phyloP scores from a whole-genome alignment of 768 basidiomycete genomes.

The Calocera viscosa region DNA sequence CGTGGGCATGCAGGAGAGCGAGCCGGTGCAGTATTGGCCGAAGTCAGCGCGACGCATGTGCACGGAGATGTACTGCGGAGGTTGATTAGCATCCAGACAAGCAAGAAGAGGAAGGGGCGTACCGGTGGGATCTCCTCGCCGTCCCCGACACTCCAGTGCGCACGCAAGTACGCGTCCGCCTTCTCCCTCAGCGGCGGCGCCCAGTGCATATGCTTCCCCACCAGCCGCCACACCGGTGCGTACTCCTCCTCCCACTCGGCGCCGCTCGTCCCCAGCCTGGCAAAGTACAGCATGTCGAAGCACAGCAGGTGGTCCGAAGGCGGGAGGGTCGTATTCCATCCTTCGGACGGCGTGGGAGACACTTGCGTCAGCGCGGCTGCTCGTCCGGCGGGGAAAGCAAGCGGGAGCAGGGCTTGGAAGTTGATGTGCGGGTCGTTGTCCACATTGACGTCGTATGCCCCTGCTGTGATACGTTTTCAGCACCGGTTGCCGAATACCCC shows the following conservation, averaged over 20 bases:
- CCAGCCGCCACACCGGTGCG: constrained; percentile 17
- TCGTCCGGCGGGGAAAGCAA: constrained; percentile 13
- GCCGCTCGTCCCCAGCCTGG: not conserved
- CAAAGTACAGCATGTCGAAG: constrained; percentile 18
- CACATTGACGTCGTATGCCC: not conserved
- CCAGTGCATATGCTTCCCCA: constrained; percentile 18
- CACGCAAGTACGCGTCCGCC: not conserved
- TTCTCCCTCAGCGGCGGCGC: not conserved
- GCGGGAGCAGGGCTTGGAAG: constrained; percentile 16
- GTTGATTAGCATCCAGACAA: not conserved
- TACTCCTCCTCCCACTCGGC: constrained; percentile 19
- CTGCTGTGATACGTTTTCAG: not conserved
- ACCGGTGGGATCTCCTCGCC: not conserved
- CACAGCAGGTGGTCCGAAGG: constrained; percentile 20
- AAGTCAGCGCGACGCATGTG: constrained; percentile 16
- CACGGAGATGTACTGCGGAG: constrained; percentile 14
- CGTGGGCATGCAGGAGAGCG: not conserved
- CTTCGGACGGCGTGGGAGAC: not conserved
- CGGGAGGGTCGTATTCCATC: constrained; percentile 10
- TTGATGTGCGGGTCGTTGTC: constrained; percentile 11
- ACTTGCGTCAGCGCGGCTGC: constrained; percentile 16
- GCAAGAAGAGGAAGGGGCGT: not conserved
- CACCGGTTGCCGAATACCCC: not conserved
- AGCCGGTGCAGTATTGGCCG: not conserved
- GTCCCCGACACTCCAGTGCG: constrained; percentile 3